A percentile compares a stretch with the other conserved stretches of the same genome.
Evolutionary conservation across 805 yeast genomes (phyloP).

Genomic region (Saccharomyces kudriavzevii): DNA sequence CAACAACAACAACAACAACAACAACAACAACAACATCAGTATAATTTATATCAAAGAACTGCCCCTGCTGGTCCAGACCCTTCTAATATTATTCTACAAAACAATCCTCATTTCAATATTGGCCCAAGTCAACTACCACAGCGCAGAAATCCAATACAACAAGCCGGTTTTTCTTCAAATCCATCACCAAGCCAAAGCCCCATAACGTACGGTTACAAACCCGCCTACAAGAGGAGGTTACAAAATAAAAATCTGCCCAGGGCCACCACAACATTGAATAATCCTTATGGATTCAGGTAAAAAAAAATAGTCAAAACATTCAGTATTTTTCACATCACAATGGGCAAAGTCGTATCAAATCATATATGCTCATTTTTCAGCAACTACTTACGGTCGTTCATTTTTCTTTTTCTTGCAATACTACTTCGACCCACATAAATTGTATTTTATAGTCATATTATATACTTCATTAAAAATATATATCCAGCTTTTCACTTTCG

Average conservation of each 20-base stretch:
- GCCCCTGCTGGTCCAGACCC: slow-evolving; percentile 22
- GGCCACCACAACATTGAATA: slow-evolving; percentile 37
- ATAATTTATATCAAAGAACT: slow-evolving; percentile 4
- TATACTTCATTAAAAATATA: slow-evolving; percentile 1
- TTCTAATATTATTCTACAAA: slow-evolving; percentile 37
- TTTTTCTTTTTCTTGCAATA: neutral
- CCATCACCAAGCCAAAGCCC: slow-evolving; percentile 3
- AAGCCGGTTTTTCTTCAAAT: slow-evolving; percentile 1
- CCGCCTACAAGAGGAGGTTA: slow-evolving; percentile 35
- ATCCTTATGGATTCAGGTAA: slow-evolving; percentile 39
- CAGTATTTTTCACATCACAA: neutral
- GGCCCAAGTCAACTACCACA: slow-evolving; percentile 1
- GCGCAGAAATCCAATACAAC: neutral
- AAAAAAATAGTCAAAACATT: neutral
- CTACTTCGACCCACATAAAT: neutral
- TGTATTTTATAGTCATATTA: neutral
- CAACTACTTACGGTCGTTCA: neutral
- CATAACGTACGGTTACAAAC: slow-evolving; percentile 26
- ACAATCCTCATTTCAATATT: slow-evolving; percentile 41
- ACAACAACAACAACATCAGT: slow-evolving; percentile 14
- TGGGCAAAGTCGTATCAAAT: neutral
- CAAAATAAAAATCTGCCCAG: slow-evolving; percentile 33
- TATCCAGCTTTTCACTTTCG: neutral
- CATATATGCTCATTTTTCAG: neutral
- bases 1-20: slow-evolving; percentile 18